Conservation (phyloP, 768 basidiomycete genomes). For the Sporobolomyces phaffii region DNA sequence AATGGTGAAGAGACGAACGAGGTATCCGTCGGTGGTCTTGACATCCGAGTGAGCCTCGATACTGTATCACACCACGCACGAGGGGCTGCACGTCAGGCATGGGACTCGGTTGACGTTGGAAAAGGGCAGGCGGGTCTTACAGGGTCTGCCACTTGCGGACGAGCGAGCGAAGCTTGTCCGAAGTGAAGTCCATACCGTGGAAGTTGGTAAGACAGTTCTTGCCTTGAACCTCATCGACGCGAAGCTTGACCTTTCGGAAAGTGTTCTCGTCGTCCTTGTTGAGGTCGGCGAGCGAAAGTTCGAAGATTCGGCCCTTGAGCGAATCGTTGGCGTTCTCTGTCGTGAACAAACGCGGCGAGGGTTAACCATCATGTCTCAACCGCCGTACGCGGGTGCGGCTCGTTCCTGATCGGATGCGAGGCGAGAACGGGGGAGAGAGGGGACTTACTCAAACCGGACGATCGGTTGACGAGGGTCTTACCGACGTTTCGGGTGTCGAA, state of each 20-base stretch:
- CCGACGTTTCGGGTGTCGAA: constrained; percentile 95
- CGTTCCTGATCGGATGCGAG: not conserved
- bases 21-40: constrained; percentile 98
- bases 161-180: constrained; percentile 98
- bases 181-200: constrained; percentile 99
- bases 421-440: not conserved
- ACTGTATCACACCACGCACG: too few species aligned
- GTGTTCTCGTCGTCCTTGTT: constrained; percentile 99
- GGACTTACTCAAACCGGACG: constrained; percentile 89
- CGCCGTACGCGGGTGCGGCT: too few species aligned
- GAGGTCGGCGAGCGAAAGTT: constrained; percentile 92
- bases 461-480: constrained; percentile 97
- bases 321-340: constrained; percentile 98
- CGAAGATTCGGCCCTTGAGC: constrained; percentile 90
- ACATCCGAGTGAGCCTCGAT: constrained; percentile 99
- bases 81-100: too few species aligned
- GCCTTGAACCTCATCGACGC: constrained; percentile 70
- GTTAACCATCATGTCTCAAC: too few species aligned
- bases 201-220: constrained; percentile 99
- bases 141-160: constrained; percentile 99
- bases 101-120: too few species aligned
- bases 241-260: constrained; percentile 98
- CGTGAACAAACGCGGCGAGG: too few species aligned
- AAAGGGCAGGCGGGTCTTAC: too few species aligned
- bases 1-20: constrained; percentile 96